Evolutionary conservation across 352 stramenopile species (phyloP).

Genomic region (Blastocystis sp.): DNA sequence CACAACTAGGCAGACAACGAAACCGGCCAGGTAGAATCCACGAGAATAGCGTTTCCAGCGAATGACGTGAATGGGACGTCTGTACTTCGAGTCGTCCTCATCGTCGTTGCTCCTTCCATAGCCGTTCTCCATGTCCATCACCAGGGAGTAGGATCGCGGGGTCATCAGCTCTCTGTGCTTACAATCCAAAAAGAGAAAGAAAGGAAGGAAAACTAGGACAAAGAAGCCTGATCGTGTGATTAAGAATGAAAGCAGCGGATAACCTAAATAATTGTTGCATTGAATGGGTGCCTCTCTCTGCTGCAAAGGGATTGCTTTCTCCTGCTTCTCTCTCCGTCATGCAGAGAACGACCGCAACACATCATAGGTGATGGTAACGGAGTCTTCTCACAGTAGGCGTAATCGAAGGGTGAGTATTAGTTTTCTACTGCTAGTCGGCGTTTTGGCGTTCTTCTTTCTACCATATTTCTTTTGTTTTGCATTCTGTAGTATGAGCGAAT

Average conservation of each 20-base stretch:
- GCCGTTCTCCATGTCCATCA: slow-evolving; percentile 29
- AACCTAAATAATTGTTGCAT: no score
- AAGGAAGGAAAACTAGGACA: no score
- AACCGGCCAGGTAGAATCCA: slow-evolving; percentile 5
- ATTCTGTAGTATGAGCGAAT: background rate
- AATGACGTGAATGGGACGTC: background rate
- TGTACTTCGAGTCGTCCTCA: slow-evolving; percentile 62
- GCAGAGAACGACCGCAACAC: no score
- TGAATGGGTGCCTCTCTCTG: no score
- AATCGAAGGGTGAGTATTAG: no score
- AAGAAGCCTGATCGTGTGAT: no score
- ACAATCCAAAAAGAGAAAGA: background rate
- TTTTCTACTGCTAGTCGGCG: background rate
- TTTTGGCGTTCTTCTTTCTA: slow-evolving; percentile 6
- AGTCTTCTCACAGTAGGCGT: no score
- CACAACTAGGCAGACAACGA: slow-evolving; percentile 12
- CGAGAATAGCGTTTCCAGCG: slow-evolving; percentile 44
- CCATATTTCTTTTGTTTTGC: background rate
- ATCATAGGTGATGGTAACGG: no score
- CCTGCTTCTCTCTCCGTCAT: no score
- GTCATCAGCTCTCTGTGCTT: background rate
- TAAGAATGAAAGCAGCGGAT: no score
- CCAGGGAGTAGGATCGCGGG: background rate
- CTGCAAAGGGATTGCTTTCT: no score
- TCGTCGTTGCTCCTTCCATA: slow-evolving; percentile 3